Evolutionary conservation across 768 basidiomycete species (phyloP).

Genomic region (Tulasnella sp.): DNA sequence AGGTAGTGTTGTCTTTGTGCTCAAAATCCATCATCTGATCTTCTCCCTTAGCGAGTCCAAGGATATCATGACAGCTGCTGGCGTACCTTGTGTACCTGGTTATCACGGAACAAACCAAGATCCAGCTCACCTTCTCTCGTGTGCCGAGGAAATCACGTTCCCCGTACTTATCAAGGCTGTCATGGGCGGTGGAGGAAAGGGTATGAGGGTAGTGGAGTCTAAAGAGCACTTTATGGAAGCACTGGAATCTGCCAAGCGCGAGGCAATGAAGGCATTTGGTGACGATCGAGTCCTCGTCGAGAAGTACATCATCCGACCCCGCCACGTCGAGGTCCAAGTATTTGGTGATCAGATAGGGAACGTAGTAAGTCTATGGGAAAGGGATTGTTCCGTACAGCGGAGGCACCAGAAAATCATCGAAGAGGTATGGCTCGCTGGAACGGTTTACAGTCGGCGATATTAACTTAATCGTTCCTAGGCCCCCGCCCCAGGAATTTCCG

Average conservation of each 20-base stretch:
- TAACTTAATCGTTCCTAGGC: constrained; percentile 37
- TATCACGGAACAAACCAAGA: constrained; percentile 83
- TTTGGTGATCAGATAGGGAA: constrained; percentile 75
- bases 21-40: neutral
- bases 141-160: constrained; percentile 68
- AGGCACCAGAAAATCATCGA: constrained; percentile 94
- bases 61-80: constrained; percentile 84
- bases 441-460: neutral
- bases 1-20: constrained; percentile 37
- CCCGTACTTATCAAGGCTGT: constrained; percentile 95
- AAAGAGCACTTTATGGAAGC: constrained; percentile 65
- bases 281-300: constrained; percentile 80
- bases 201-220: constrained; percentile 72
- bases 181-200: constrained; percentile 90
- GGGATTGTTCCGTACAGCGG: constrained; percentile 84
- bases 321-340: constrained; percentile 91
- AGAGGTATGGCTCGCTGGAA: constrained; percentile 38
- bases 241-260: constrained; percentile 75
- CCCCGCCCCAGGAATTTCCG: constrained; percentile 76
- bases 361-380: constrained; percentile 89
- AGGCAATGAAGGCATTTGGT: constrained; percentile 78
- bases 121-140: constrained; percentile 48
- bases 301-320: constrained; percentile 73
- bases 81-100: constrained; percentile 87
- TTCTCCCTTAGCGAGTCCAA: constrained; percentile 70